Conservation (phyloP, 202 grass and related monocot species). For the Dendrocalamus latiflorus region DNA sequence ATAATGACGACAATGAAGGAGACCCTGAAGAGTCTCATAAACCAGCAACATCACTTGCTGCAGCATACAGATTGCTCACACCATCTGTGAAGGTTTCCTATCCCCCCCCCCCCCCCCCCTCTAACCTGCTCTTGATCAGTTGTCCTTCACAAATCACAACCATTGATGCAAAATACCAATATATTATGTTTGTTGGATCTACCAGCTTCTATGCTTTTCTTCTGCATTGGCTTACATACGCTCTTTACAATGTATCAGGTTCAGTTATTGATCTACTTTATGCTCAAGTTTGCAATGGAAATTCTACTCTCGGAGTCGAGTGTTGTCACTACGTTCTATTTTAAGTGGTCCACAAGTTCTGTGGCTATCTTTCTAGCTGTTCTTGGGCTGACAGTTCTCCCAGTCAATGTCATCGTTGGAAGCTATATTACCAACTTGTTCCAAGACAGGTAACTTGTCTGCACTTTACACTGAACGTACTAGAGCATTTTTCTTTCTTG, state of each 20-base stretch:
- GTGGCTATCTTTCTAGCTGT: slow-evolving; percentile 81
- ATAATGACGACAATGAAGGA: slow-evolving; percentile 66
- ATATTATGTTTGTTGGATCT: neutral
- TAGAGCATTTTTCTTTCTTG: neutral
- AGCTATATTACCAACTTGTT: slow-evolving; percentile 79
- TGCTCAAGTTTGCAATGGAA: slow-evolving; percentile 98
- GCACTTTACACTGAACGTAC: neutral
- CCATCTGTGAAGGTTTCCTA: slow-evolving; percentile 79
- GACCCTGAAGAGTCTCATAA: slow-evolving; percentile 39
- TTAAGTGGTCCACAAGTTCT: slow-evolving; percentile 70
- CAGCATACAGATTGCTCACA: slow-evolving; percentile 85
- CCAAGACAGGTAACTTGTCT: slow-evolving; percentile 65
- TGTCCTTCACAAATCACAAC: too few species aligned
- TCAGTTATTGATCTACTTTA: slow-evolving; percentile 90
- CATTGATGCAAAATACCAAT: neutral
- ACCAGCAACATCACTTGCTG: slow-evolving; percentile 63
- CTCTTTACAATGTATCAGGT: slow-evolving; percentile 42
- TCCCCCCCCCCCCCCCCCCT: too few species aligned
- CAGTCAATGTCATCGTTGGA: slow-evolving; percentile 76
- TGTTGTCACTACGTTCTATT: slow-evolving; percentile 78
- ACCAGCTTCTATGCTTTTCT: neutral
- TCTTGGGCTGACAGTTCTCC: slow-evolving; percentile 91
- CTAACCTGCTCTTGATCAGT: too few species aligned
- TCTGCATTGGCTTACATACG: neutral
- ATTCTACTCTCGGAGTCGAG: slow-evolving; percentile 90